Evolutionary conservation across 2,329 filamentous ascomycete genomes (phyloP), one percentile per base, ranked within the genome.

Genomic region (Verticillium isaacii): DNA sequence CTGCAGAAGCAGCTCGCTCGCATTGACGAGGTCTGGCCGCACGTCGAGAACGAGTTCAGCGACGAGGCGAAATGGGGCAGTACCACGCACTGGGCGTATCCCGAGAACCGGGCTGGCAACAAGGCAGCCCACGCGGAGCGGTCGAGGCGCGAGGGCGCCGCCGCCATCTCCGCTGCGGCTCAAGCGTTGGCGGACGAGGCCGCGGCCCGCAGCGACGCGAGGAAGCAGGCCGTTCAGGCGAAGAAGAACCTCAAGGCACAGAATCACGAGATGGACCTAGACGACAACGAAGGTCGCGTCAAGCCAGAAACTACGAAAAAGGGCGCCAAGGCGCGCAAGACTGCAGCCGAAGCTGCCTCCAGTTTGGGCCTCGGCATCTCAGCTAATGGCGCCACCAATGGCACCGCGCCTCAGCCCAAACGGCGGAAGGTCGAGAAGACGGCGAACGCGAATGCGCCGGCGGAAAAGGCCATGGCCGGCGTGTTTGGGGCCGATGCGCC

Each of bases 31-130:
- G 89, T 96, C 36, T 96, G 91, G 83, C 89, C 92, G 23, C 89
- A 93, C 75, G 86, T 98, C 62, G 90, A 96, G 66, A 82, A 84
- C 63, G 95, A 99, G 74, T 92, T 99, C 71, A 96, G 92, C 75
- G 93, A 97, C 64, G 93, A 98, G 76, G 92, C 95, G 60, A 92
- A 96, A 75, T 89, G 93, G 78, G 95, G 96, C 59, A 98, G 93
- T 76, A 85, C 88, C 63, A 91, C 87, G 59, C 95, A 99, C 75
- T 99, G 95, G 95, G 95, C 94, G 57, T 98, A 98, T 73, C 90
- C 91, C 23, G 91, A 94, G 69, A 92, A 92, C 71, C 89, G 94
- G 66, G 84, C 87, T 37, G 79, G 79, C 37, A 65, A 60, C 41
- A 84, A 83, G 68, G 79, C 83, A n/a, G 87, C 85, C 29, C 83